These are phyloP conservation scores for Nepenthes mirabilis DNA, from an alignment of 148 eudicot species.

Conservation along the genomic window DNA sequence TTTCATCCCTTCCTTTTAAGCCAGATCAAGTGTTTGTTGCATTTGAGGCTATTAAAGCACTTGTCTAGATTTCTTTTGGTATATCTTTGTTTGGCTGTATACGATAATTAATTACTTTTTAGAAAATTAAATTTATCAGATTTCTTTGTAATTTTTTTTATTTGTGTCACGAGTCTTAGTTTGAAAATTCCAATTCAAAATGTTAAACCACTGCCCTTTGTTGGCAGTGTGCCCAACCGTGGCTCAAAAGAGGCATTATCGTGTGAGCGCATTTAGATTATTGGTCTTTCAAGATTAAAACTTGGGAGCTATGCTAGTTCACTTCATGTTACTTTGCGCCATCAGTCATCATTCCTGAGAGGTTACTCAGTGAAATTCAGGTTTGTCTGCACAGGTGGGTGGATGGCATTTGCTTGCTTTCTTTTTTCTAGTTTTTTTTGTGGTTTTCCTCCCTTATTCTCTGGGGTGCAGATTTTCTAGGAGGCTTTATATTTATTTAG, in stretches of 20 bases:
- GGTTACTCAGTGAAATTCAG: constrained; percentile 51
- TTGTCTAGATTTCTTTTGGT: no score
- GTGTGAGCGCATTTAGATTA: constrained; percentile 55
- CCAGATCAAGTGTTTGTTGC: no score
- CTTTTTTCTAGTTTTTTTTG: no score
- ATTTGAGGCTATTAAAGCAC: no score
- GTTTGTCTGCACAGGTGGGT: constrained; percentile 79
- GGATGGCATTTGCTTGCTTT: constrained; percentile 2
- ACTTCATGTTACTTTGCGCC: constrained; percentile 49
- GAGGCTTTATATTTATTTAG: neutral
- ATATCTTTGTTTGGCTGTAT: no score
- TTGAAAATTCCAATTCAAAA: constrained; percentile 42
- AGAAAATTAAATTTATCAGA: neutral
- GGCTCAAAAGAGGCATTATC: constrained; percentile 38
- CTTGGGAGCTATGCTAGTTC: constrained; percentile 64
- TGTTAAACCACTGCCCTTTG: constrained; percentile 38
- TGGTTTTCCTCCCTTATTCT: neutral
- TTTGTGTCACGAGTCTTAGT: constrained; percentile 38
- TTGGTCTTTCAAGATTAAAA: constrained; percentile 59
- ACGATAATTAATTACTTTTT: no score
- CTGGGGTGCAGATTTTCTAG: neutral
- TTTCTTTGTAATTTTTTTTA: neutral
- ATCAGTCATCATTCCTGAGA: constrained; percentile 73
- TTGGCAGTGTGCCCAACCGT: constrained; percentile 17
- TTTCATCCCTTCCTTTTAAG: no score